Evolutionary conservation across 1,284 basidiomycete genomes (phyloP).

Genomic region (Heterobasidion parviporum): DNA sequence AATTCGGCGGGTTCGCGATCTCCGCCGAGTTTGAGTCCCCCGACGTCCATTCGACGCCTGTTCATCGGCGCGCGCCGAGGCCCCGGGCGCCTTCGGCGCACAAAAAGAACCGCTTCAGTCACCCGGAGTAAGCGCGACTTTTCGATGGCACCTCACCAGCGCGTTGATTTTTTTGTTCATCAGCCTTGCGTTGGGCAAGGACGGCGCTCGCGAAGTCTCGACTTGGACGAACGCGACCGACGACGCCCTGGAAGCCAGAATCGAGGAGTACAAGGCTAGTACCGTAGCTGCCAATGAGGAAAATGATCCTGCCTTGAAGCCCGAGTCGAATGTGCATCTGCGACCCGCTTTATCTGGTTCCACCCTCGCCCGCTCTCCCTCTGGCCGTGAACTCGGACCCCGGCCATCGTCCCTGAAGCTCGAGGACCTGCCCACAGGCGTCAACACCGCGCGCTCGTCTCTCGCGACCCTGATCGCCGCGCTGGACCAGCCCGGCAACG

Average conservation of each 20-base stretch:
- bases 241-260: constrained; percentile 35
- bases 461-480: constrained; percentile 33
- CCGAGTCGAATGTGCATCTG: neutral
- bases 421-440: constrained; percentile 36
- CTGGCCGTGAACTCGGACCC: constrained; percentile 38
- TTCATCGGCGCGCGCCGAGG: constrained; percentile 19
- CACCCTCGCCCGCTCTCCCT: constrained; percentile 22
- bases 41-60: constrained; percentile 51
- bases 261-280: constrained; percentile 24
- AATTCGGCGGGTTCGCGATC: constrained; percentile 29
- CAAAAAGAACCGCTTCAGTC: constrained; percentile 52
- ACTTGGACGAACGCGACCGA: constrained; percentile 45
- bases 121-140: constrained; percentile 41
- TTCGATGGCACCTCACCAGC: neutral
- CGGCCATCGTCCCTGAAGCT: constrained; percentile 14
- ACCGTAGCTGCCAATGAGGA: constrained; percentile 23
- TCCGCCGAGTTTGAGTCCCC: constrained; percentile 44
- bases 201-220: constrained; percentile 39
- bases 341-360: neutral
- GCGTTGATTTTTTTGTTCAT: neutral
- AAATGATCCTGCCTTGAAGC: neutral
- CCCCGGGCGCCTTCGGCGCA: constrained; percentile 41
- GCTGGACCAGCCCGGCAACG: constrained; percentile 19
- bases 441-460: constrained; percentile 44
- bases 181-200: constrained; percentile 60